These are phyloP conservation scores for Keithomyces neogunnii DNA, from an alignment of 2,329 filamentous ascomycete genomes.

Conservation along the genomic window DNA sequence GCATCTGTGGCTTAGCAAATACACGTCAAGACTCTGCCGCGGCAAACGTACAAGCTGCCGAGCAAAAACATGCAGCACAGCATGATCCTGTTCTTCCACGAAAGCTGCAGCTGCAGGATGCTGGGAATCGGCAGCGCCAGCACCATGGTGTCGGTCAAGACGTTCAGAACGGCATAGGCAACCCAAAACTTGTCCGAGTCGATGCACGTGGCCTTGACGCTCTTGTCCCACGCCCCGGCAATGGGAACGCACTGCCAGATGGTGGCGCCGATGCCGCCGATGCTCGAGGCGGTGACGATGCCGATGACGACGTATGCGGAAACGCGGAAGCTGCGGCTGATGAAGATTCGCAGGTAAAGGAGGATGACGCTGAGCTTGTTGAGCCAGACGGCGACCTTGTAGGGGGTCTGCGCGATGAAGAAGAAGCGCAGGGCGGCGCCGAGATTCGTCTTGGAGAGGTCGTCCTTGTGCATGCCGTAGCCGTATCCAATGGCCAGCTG, in stretches of 20 bases:
- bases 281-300: constrained; percentile 36
- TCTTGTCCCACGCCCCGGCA: constrained; percentile 35
- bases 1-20: background rate
- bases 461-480: constrained; percentile 29
- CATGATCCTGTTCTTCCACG: constrained; percentile 33
- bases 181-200: constrained; percentile 38
- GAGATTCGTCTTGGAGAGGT: constrained; percentile 20
- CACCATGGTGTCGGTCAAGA: constrained; percentile 37
- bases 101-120: constrained; percentile 19
- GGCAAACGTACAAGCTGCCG: constrained; percentile 30
- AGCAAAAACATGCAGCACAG: constrained; percentile 34
- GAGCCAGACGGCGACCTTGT: constrained; percentile 45
- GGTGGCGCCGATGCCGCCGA: constrained; percentile 34
- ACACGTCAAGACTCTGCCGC: background rate
- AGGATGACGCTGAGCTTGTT: constrained; percentile 45
- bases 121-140: constrained; percentile 32
- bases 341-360: constrained; percentile 46
- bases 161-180: constrained; percentile 38
- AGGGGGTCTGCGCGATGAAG: constrained; percentile 42
- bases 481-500: constrained; percentile 27
- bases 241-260: constrained; percentile 44
- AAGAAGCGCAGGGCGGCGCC: constrained; percentile 27
- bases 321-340: constrained; percentile 35
- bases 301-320: constrained; percentile 31
- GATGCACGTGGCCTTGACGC: constrained; percentile 33